These are phyloP conservation scores for Erodium trifolium DNA, from an alignment of 441 rosid genomes.

Conservation along the genomic window DNA sequence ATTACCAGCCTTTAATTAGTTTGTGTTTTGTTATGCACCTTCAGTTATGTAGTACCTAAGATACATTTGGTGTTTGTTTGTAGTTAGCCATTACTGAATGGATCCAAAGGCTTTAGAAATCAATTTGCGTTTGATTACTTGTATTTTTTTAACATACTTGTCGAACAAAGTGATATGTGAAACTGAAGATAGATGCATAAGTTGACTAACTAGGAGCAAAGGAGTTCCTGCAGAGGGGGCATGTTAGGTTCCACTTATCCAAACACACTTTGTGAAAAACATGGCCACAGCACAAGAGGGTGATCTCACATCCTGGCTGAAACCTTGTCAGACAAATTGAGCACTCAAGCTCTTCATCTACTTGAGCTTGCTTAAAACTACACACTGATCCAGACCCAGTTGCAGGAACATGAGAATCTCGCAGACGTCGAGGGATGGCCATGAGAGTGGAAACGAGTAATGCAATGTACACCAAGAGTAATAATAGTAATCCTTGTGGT, in stretches of 20 bases:
- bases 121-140: too few relatives aligned
- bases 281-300: not conserved
- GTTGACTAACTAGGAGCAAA: not conserved
- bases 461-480: not conserved
- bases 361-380: too few relatives aligned
- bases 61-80: too few relatives aligned
- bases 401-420: too few relatives aligned
- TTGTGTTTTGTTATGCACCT: too few relatives aligned
- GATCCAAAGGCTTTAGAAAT: too few relatives aligned
- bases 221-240: conserved; percentile 3
- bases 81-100: too few relatives aligned
- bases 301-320: not conserved
- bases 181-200: too few relatives aligned
- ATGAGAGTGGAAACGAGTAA: not conserved
- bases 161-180: too few relatives aligned
- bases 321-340: not conserved
- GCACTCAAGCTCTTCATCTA: conserved; percentile 1
- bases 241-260: conserved; percentile 1
- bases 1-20: too few relatives aligned
- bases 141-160: too few relatives aligned
- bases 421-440: not conserved
- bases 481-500: not conserved
- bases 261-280: not conserved
- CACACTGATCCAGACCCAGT: not conserved
- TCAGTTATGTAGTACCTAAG: too few relatives aligned